These are phyloP conservation scores for Falciphora oryzae DNA, from an alignment of 2,329 filamentous ascomycete genomes.

Conservation along the genomic window DNA sequence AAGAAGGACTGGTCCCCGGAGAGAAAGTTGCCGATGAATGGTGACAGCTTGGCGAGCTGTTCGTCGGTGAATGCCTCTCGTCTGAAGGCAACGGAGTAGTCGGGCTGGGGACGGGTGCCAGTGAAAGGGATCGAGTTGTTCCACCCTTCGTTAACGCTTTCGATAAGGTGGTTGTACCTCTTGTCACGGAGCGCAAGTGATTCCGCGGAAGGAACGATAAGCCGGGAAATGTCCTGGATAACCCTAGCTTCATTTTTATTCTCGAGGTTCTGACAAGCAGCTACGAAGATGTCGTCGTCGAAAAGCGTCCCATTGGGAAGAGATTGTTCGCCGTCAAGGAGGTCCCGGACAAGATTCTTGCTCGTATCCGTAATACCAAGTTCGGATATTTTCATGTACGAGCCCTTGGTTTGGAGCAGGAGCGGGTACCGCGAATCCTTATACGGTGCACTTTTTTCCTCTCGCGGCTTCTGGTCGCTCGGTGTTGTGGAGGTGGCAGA, in stretches of 20 bases:
- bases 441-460: constrained; percentile 6
- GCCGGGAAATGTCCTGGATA: constrained; percentile 29
- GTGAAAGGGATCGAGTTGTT: constrained; percentile 31
- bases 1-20: constrained; percentile 32
- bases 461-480: constrained; percentile 5
- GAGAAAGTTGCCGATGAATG: constrained; percentile 29
- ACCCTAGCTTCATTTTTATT: constrained; percentile 31
- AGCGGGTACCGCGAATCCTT: constrained; percentile 13
- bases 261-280: constrained; percentile 25
- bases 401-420: constrained; percentile 29
- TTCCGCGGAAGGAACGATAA: constrained; percentile 35
- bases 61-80: constrained; percentile 35
- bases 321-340: constrained; percentile 27
- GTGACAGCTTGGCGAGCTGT: constrained; percentile 34
- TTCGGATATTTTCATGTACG: constrained; percentile 24
- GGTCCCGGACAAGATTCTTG: constrained; percentile 21
- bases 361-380: constrained; percentile 22
- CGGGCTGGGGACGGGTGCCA: constrained; percentile 33
- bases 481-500: constrained; percentile 2
- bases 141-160: constrained; percentile 38
- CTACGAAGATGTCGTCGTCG: constrained; percentile 28
- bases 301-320: constrained; percentile 25
- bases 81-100: constrained; percentile 37
- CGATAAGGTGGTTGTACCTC: constrained; percentile 27
- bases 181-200: constrained; percentile 23